Evolutionary conservation across 2,329 filamentous ascomycete genomes (phyloP).

Genomic region (Grosmannia huntii): DNA sequence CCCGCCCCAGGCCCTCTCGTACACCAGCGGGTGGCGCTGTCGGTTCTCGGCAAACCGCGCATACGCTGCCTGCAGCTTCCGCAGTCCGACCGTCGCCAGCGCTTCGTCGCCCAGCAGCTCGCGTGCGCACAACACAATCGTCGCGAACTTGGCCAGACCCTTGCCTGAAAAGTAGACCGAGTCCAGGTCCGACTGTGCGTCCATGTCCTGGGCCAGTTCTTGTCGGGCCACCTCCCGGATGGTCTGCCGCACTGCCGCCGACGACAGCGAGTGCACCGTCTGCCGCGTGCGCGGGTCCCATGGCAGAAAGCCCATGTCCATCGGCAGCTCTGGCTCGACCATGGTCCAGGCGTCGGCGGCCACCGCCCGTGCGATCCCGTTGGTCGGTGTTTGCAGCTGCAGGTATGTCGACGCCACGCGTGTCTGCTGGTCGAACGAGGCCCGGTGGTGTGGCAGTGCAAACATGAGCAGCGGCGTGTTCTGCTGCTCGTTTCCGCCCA

Average conservation of each 20-base stretch:
- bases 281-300: constrained; percentile 48
- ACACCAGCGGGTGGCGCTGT: constrained; percentile 53
- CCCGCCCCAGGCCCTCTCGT: constrained; percentile 65
- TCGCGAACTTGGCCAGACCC: constrained; percentile 64
- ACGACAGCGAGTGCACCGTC: constrained; percentile 32
- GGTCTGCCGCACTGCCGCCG: constrained; percentile 36
- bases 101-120: constrained; percentile 47
- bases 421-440: constrained; percentile 54
- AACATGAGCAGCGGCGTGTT: constrained; percentile 59
- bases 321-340: constrained; percentile 59
- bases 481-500: constrained; percentile 16
- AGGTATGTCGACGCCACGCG: constrained; percentile 40
- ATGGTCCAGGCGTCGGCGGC: constrained; percentile 65
- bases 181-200: constrained; percentile 57
- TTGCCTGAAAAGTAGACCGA: constrained; percentile 94
- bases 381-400: constrained; percentile 67
- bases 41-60: constrained; percentile 52
- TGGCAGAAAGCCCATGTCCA: constrained; percentile 63
- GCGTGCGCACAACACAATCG: constrained; percentile 50
- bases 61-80: constrained; percentile 53
- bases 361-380: constrained; percentile 65
- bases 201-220: constrained; percentile 61
- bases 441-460: constrained; percentile 73
- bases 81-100: constrained; percentile 44
- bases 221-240: constrained; percentile 52